Base-by-base conservation (phyloP, 176 grass and related monocot species). In the Saccharum officinarum region DNA sequence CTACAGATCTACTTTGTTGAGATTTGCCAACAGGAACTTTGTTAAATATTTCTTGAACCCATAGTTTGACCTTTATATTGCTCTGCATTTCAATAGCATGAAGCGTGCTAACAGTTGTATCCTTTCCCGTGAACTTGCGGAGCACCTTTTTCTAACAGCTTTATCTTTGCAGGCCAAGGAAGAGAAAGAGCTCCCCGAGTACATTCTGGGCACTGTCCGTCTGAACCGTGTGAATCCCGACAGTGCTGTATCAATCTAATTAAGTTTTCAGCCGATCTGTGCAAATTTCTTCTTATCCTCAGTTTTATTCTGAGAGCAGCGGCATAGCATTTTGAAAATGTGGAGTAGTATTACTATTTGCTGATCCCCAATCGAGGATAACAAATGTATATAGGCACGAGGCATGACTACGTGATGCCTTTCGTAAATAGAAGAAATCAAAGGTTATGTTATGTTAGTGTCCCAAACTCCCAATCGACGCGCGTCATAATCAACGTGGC, bases 121-220 rank as follows among this genome's bases (percentile, higher is more conserved):
- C 10, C 59, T 62, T 62, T 62, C n/a, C 3, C 59, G 3, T 62
- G n/a, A 62, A 12, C 10, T 26, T 12, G n/a, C n/a, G 10, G 57
- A 26, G 59, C 59, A 62, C 23, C 9, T 61, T 61, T 0, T 62
- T 26, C 18, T 62, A 83, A 67, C 63, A 72, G 34, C 62, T 77
- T 81, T 44, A 69, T 81, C 62, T 79, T 69, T 92, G 78, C 93
- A 98, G 96, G 96, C 91, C 50, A 92, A 89, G 78, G 93, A 98
- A 78, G 96, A 94, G 83, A 87, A 61, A n/a, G 96, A 95, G 89
- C 88, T 98, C 45, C 96, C 96, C 16, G 96, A 98, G 80, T 98
- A 95, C 84, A 89, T 98, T 86, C 88, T 98, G 77, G 96, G 96
- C 45, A 94, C 96, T 41, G 93, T 98, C 54, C 87, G 89, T 16